phyloP scores from a whole-genome alignment of 139 green algal genomes.

The Coelastrella sp. region DNA sequence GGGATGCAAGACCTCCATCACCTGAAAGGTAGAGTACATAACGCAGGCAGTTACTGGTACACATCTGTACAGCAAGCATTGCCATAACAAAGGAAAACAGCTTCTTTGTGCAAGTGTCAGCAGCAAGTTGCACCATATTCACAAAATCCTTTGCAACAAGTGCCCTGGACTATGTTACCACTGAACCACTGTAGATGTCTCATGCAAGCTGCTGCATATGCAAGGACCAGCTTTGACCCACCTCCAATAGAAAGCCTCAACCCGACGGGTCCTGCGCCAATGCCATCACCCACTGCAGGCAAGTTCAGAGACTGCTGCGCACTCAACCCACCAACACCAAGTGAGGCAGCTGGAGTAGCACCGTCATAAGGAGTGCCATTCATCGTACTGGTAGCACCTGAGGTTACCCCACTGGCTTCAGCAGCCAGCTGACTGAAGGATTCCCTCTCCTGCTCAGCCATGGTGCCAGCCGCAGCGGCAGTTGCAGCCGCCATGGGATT shows the following conservation, averaged over 20 bases:
- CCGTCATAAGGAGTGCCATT: neutral
- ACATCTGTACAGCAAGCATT: too few species aligned
- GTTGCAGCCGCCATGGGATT: slow-evolving; percentile 24
- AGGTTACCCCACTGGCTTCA: neutral
- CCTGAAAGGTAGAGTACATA: too few species aligned
- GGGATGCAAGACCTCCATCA: neutral
- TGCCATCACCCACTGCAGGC: neutral
- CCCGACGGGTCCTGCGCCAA: neutral
- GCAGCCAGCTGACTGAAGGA: slow-evolving; percentile 36
- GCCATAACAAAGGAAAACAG: too few species aligned
- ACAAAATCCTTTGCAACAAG: too few species aligned
- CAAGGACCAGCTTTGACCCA: neutral
- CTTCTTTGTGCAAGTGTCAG: too few species aligned
- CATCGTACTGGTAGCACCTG: neutral
- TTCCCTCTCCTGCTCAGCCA: slow-evolving; percentile 13
- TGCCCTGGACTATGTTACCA: neutral
- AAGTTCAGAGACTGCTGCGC: neutral
- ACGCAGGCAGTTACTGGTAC: too few species aligned
- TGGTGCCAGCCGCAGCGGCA: slow-evolving; percentile 7
- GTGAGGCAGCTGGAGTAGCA: slow-evolving; percentile 5
- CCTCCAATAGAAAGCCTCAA: neutral
- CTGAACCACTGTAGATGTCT: too few species aligned
- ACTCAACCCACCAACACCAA: neutral
- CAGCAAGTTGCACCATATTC: too few species aligned
- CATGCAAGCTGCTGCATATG: neutral